Conservation (phyloP, 1,284 basidiomycete species). For the Apiotrichum laibachii region DNA sequence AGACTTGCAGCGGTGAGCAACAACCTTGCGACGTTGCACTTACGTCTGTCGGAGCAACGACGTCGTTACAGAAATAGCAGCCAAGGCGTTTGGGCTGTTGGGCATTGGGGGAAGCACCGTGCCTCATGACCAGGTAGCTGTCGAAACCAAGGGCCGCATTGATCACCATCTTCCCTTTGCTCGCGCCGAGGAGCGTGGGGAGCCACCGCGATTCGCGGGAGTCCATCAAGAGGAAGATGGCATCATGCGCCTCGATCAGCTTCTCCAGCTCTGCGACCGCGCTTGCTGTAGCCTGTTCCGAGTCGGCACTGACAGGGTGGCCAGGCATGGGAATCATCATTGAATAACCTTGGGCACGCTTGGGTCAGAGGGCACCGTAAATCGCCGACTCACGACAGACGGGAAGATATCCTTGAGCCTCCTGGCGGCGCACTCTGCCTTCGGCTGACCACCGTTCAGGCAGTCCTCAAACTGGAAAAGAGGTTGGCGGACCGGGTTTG, state of each 20-base stretch:
- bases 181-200: slow-evolving; percentile 80
- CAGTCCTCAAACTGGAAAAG: slow-evolving; percentile 94
- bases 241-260: slow-evolving; percentile 81
- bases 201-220: slow-evolving; percentile 94
- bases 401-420: slow-evolving; percentile 85
- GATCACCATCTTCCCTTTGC: slow-evolving; percentile 86
- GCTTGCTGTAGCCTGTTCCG: slow-evolving; percentile 57
- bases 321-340: slow-evolving; percentile 96
- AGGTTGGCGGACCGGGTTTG: slow-evolving; percentile 94
- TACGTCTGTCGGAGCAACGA: slow-evolving; percentile 92
- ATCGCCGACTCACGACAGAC: slow-evolving; percentile 65
- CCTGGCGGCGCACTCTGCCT: slow-evolving; percentile 88
- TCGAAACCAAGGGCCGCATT: slow-evolving; percentile 97
- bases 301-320: slow-evolving; percentile 68
- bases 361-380: neutral
- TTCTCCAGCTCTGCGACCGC: slow-evolving; percentile 67
- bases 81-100: slow-evolving; percentile 57
- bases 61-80: slow-evolving; percentile 98
- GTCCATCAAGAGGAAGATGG: slow-evolving; percentile 93
- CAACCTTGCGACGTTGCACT: slow-evolving; percentile 29
- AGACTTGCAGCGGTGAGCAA: slow-evolving; percentile 58
- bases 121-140: slow-evolving; percentile 94
- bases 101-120: slow-evolving; percentile 56
- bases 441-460: slow-evolving; percentile 86
- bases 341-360: slow-evolving; percentile 74